phyloP scores from a whole-genome alignment of 495 filamentous ascomycete genomes.

The Xylaria sp. region DNA sequence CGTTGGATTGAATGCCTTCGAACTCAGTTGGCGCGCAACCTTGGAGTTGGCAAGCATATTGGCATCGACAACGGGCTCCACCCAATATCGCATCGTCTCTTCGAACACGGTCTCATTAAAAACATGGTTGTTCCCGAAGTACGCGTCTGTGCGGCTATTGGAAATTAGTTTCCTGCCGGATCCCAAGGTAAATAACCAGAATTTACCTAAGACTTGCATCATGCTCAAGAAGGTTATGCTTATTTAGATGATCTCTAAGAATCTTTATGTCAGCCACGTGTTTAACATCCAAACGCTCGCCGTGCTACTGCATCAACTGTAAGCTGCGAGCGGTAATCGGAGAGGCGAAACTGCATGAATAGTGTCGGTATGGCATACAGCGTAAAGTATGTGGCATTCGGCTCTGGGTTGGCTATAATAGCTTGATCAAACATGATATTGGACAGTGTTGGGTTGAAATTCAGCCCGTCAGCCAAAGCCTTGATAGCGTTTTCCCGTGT shows the following conservation, averaged over 20 bases:
- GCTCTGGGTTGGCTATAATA: conserved; percentile 52
- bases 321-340: background rate
- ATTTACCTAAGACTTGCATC: conserved; percentile 56
- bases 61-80: conserved; percentile 40
- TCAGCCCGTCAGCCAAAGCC: conserved; percentile 37
- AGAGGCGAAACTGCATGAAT: background rate
- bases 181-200: background rate
- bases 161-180: background rate
- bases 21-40: conserved; percentile 48
- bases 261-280: conserved; percentile 39
- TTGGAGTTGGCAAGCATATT: conserved; percentile 52
- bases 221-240: conserved; percentile 57
- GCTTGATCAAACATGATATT: conserved; percentile 51
- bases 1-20: conserved; percentile 50
- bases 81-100: conserved; percentile 48
- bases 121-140: conserved; percentile 53
- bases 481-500: conserved; percentile 37
- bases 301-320: background rate
- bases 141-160: conserved; percentile 49
- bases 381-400: conserved; percentile 56
- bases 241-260: conserved; percentile 46
- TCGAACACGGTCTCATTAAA: conserved; percentile 55
- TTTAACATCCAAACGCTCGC: background rate
- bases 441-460: conserved; percentile 45
- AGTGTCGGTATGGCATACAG: background rate